phyloP scores from a whole-genome alignment of 176 grass and related monocot species.

The Hordeum marinum region DNA sequence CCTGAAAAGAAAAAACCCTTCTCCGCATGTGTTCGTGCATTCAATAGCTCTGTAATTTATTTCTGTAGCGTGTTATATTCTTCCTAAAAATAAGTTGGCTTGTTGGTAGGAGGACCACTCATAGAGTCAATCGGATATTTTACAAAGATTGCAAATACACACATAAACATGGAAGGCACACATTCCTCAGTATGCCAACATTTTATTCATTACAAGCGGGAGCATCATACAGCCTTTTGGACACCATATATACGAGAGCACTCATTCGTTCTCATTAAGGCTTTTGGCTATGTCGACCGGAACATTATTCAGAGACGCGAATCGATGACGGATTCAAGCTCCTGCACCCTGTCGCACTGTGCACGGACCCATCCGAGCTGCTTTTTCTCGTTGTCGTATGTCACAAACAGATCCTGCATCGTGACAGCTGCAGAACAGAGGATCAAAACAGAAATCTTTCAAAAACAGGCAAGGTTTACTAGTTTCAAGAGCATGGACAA shows the following conservation, averaged over 20 bases:
- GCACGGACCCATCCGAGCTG: constrained; percentile 73
- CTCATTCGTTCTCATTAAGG: not conserved
- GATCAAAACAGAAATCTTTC: not conserved
- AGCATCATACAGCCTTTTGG: not conserved
- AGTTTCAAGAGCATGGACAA: not conserved
- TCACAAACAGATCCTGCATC: constrained; percentile 86
- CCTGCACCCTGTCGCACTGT: constrained; percentile 25
- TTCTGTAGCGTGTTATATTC: no score
- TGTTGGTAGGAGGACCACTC: no score
- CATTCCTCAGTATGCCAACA: no score
- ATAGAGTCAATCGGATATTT: no score
- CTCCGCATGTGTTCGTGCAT: no score
- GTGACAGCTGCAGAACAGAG: constrained; percentile 57
- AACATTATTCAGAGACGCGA: not conserved
- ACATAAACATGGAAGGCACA: no score
- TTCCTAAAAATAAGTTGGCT: no score
- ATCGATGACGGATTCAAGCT: not conserved
- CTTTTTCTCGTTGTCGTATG: constrained; percentile 78
- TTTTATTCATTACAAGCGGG: not conserved
- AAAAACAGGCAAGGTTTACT: not conserved
- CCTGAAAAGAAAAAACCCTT: no score
- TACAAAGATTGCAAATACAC: not conserved
- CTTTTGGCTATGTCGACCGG: not conserved
- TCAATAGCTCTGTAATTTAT: no score
- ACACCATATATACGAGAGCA: no score